Conservation (phyloP, 768 basidiomycete genomes). For the Boletus rufocinnamomeus region DNA sequence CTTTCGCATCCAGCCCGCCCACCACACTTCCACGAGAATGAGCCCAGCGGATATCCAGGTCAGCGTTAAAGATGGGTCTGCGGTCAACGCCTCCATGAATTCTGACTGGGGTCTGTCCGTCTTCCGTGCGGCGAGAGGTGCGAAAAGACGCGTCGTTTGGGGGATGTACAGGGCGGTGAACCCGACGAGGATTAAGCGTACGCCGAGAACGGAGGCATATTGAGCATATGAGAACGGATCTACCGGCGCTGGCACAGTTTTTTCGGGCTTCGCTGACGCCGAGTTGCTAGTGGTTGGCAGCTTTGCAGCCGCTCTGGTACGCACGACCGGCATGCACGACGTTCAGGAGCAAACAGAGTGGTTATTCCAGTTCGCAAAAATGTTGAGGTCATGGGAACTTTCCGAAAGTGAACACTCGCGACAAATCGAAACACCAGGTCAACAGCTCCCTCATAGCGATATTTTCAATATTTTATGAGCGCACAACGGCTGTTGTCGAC, state of each 20-base stretch:
- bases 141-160: constrained; percentile 50
- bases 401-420: no score
- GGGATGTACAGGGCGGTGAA: constrained; percentile 75
- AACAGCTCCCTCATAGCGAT: no score
- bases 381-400: no score
- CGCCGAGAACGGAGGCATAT: constrained; percentile 68
- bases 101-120: constrained; percentile 68
- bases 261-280: background rate
- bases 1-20: constrained; percentile 64
- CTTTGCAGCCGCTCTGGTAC: background rate
- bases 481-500: no score
- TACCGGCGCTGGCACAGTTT: background rate
- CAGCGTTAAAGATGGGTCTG: constrained; percentile 57
- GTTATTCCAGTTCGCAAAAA: no score
- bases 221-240: constrained; percentile 51
- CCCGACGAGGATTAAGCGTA: constrained; percentile 63
- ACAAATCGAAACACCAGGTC: no score
- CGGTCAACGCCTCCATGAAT: constrained; percentile 68
- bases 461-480: no score
- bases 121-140: constrained; percentile 35
- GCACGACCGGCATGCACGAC: constrained; percentile 3
- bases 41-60: constrained; percentile 58
- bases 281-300: constrained; percentile 3
- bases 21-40: constrained; percentile 62
- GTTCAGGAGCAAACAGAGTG: background rate